Evolutionary conservation across 2,329 filamentous ascomycete genomes (phyloP).

Genomic region (Camillea tinctor): DNA sequence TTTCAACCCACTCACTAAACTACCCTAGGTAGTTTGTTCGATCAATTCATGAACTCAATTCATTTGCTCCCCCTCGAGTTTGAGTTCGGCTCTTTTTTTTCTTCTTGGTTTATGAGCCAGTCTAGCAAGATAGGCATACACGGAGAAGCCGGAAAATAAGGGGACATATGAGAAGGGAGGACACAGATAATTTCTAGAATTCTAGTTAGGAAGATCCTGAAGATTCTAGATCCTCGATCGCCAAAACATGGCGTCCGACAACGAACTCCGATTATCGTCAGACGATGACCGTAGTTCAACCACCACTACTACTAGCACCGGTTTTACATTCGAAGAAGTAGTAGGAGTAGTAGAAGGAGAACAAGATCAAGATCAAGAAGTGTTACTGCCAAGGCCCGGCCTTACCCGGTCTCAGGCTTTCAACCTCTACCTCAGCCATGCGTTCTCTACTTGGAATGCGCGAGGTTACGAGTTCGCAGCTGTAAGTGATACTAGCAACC

Average conservation of each 20-base stretch:
- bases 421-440: slow-evolving; percentile 51
- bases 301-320: background rate
- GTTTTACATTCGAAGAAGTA: background rate
- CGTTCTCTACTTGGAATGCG: slow-evolving; percentile 57
- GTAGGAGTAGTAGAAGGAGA: no score
- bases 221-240: background rate
- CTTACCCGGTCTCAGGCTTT: slow-evolving; percentile 36
- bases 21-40: no score
- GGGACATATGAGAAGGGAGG: no score
- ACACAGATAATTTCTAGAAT: background rate
- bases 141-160: no score
- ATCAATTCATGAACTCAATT: no score
- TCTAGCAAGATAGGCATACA: no score
- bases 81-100: no score
- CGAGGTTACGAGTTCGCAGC: slow-evolving; percentile 56
- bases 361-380: background rate
- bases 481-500: slow-evolving; percentile 35
- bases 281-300: background rate
- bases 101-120: no score
- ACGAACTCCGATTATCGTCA: background rate
- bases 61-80: no score
- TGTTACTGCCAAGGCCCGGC: slow-evolving; percentile 2
- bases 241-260: background rate
- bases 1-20: no score
- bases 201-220: background rate